Base-by-base conservation (phyloP, 345 rosid species). In the Anastatica hierochuntica region DNA sequence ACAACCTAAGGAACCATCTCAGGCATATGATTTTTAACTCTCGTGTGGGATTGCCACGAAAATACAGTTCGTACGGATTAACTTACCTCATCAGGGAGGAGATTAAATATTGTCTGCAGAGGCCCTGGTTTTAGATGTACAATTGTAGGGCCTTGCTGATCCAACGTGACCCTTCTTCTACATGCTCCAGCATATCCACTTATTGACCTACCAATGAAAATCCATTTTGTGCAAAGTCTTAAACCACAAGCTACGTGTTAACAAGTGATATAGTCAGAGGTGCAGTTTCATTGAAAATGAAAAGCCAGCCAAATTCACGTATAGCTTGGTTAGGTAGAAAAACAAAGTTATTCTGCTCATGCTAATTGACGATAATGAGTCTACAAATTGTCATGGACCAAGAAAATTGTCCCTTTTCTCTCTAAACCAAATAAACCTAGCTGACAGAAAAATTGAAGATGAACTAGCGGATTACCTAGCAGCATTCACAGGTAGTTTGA, bases 41-140 rank as follows among this genome's bases (percentile, higher is more conserved):
- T 18, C 19, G 21, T 55, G 48, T 52, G 20, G 30, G 37, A 51
- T 36, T 10, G 6, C 37, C 14, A 50, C 18, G 15, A 1, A 7
- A 26, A 45, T 58, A 49, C 37, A 27, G 18, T 62, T 45, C 41
- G 21, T 30, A 69, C 38, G 53, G 26, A 16, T 44, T 49, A 49
- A 49, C 77, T 68, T 54, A 69, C 97, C 90, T 92, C 98, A 57
- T 88, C 97, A 8, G 94, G 88, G 29, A 67, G 85, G 73, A 92
- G 94, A 62, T 73, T 60, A 77, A 92, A 85, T 68, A 92, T 88
- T 42, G 95, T 92, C 67, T 92, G 98, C 65, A 88, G 48, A 45
- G 96, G 86, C 34, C 98, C 98, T 35, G 98, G 94, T 75, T 85
- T 92, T 76, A 74, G 98, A 72, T 88, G 85, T 52, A 88, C 98